Evolutionary conservation across 2,329 filamentous ascomycete species (phyloP), one percentile per base, ranked within the genome.

Genomic region (Penicillium decumbens): DNA sequence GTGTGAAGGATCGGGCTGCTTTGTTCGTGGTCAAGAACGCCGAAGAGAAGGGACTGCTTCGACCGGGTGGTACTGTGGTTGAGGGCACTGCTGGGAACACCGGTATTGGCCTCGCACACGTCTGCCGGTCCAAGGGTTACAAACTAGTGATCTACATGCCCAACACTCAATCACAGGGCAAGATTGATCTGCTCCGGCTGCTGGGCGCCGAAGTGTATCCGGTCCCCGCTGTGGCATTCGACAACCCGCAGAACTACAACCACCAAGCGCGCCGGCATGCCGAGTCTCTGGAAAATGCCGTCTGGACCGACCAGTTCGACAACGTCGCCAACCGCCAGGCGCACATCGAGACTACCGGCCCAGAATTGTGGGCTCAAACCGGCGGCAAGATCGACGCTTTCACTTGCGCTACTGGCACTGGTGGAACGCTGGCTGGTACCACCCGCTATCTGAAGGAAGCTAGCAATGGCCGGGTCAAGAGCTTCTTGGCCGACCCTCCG

Each of bases 261-360:
- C 92, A 97, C 74, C 92, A 95, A 77, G 93, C 93, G 4, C 81
- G 80, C 51, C 78, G 92, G 37, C 92, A 97, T 72, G 93, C 93
- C n/a, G 90, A 93, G 69, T 71, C 78, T 2, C 74, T 95, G 42
- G 85, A 89, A 13, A 93, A 93, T 63, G 90, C 92, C 7, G 91
- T 97, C 12, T 98, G 93, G 93, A 98, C 93, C 39, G 95, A 98
- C 73, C 93, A 98, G 75, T 98, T 98, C 74, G 93, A 98, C 71
- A 98, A 98, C 76, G 84, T 80, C 45, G 93, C 93, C 45, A 98
- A 98, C 73, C 81, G 93, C 45, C 84, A 88, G 65, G 93, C 93
- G 41, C 93, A 98, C 69, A 86, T 97, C 61, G 92, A 96, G 77
- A 97, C 92, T 1, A 98, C 93, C 0, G 93, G 93, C 0, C 93